Percentiles rank a stretch among this genome's conserved stretches.
Evolutionary conservation across 371 early-diverging fungal genomes (phyloP).

Genomic region (Mortierella sp.): DNA sequence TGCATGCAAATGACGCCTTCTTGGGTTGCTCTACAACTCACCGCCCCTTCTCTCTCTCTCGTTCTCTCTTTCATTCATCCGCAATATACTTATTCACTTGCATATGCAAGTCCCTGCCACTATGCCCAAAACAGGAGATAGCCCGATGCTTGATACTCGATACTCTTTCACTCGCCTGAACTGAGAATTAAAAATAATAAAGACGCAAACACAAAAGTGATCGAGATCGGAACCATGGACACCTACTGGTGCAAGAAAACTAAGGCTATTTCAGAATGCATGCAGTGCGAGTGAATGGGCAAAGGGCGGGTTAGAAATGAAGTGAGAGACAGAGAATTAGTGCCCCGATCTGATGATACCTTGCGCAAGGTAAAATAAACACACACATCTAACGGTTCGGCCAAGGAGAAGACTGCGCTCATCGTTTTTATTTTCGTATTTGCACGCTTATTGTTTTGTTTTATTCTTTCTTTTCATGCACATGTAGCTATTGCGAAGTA

Average conservation of each 20-base stretch:
- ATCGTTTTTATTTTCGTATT: neutral
- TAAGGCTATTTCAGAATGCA: neutral
- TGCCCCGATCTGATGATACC: neutral
- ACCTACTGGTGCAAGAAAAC: neutral
- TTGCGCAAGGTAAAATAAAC: neutral
- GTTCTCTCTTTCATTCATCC: too few species aligned
- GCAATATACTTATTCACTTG: neutral
- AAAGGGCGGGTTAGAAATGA: constrained; percentile 4
- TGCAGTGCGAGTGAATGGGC: neutral
- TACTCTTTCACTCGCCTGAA: neutral
- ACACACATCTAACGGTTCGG: neutral
- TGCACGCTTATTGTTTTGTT: neutral
- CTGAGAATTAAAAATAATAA: neutral
- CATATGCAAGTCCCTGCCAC: neutral
- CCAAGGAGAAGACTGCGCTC: neutral
- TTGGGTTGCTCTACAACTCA: neutral
- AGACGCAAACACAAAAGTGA: neutral
- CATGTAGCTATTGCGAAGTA: neutral
- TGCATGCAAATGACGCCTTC: neutral
- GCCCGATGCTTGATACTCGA: neutral
- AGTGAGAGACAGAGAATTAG: neutral
- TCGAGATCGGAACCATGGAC: neutral
- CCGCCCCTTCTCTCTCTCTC: neutral
- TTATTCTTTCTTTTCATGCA: neutral
- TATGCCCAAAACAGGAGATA: neutral